Percentiles rank a stretch among this genome's conserved stretches.
phyloP scores from a whole-genome alignment of 192 early-diverging fungal genomes.

The Funneliformis mosseae region DNA sequence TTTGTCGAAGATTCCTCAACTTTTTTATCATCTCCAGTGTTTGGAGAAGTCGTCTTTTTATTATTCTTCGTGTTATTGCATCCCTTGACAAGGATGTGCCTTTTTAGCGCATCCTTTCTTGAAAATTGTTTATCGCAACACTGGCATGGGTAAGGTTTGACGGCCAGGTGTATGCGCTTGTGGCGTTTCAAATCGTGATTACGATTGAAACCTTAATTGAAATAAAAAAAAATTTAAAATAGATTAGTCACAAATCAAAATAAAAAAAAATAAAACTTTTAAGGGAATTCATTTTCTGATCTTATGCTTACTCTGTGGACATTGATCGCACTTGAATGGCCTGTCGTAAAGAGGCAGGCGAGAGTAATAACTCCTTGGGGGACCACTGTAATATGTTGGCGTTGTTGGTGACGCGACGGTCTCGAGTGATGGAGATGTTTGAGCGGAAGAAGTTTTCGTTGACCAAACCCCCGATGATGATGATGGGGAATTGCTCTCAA shows the following conservation, averaged over 20 bases:
- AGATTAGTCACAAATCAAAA: slow-evolving; percentile 39
- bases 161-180: slow-evolving; percentile 68
- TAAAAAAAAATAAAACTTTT: neutral
- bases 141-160: slow-evolving; percentile 68
- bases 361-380: slow-evolving; percentile 28
- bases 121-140: slow-evolving; percentile 70
- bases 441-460: neutral
- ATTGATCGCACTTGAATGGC: slow-evolving; percentile 34
- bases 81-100: slow-evolving; percentile 68
- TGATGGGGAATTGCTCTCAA: neutral
- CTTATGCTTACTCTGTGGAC: slow-evolving; percentile 32
- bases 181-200: slow-evolving; percentile 76
- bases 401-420: neutral
- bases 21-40: neutral
- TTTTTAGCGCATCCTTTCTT: slow-evolving; percentile 73
- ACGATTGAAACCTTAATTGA: slow-evolving; percentile 59
- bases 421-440: neutral
- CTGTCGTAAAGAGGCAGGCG: slow-evolving; percentile 26
- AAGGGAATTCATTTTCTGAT: too few relatives aligned
- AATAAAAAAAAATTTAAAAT: slow-evolving; percentile 43
- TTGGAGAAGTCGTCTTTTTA: neutral
- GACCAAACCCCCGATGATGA: neutral
- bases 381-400: slow-evolving; percentile 29
- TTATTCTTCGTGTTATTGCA: slow-evolving; percentile 36
- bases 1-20: neutral